Conservation (phyloP, 202 grass and related monocot genomes). For the Sporobolus alterniflorus region DNA sequence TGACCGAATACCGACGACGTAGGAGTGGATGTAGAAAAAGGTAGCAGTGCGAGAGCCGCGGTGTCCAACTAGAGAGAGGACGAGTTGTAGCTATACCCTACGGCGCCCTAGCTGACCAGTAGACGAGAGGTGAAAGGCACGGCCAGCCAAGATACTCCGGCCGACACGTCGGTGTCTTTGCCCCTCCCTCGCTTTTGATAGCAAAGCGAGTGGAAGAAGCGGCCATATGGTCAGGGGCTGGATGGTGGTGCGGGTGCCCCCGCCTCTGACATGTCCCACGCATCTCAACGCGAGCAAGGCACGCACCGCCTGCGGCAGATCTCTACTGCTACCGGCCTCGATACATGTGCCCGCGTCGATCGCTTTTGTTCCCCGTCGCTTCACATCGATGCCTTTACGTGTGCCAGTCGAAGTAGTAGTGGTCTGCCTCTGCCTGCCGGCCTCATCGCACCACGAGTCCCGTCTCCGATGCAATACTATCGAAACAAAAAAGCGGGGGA, state of each 20-base stretch:
- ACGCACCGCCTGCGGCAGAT: background rate
- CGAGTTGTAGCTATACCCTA: too few relatives aligned
- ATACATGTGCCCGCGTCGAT: background rate
- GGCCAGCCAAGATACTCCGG: background rate
- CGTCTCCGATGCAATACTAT: too few relatives aligned
- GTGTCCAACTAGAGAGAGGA: background rate
- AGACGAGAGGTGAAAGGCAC: background rate
- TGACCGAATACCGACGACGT: background rate
- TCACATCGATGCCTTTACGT: background rate
- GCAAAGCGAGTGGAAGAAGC: too few relatives aligned
- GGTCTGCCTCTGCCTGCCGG: too few relatives aligned
- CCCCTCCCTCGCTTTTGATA: background rate
- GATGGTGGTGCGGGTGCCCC: too few relatives aligned
- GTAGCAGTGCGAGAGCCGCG: background rate
- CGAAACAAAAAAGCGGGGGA: background rate
- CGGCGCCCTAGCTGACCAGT: background rate
- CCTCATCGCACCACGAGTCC: background rate
- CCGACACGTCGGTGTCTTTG: conserved; percentile 20
- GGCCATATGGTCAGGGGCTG: too few relatives aligned
- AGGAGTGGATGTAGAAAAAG: background rate
- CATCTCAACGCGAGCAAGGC: background rate
- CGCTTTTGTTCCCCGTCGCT: background rate
- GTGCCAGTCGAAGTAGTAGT: background rate
- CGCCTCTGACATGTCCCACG: too few relatives aligned
- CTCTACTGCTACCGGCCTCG: background rate